Conservation (phyloP, 2,329 filamentous ascomycete species). For the Myriosclerotinia duriaeana region DNA sequence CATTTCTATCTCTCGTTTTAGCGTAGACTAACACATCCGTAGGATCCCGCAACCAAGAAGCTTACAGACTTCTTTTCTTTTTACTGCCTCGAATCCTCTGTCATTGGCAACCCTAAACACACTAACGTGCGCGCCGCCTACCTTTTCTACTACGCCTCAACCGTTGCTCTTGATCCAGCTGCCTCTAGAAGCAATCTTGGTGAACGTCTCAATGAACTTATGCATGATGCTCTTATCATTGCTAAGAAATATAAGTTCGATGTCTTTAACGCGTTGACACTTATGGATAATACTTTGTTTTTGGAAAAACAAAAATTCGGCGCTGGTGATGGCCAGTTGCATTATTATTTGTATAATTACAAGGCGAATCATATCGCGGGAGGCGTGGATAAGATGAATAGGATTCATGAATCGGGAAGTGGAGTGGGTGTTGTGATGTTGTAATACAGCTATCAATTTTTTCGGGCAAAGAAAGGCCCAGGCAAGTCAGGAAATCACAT, state of each 20-base stretch:
- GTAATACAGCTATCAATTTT: slow-evolving; percentile 42
- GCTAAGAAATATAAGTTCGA: slow-evolving; percentile 85
- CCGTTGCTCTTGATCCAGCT: slow-evolving; percentile 65
- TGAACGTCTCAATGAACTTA: slow-evolving; percentile 73
- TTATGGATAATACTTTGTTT: slow-evolving; percentile 93
- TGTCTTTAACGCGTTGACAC: slow-evolving; percentile 92
- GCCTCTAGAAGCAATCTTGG: slow-evolving; percentile 62
- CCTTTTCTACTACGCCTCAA: slow-evolving; percentile 93
- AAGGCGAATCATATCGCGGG: slow-evolving; percentile 80
- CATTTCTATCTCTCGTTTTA: neutral
- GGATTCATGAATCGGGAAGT: slow-evolving; percentile 75
- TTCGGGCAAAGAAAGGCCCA: neutral
- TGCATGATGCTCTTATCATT: slow-evolving; percentile 82
- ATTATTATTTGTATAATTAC: slow-evolving; percentile 99
- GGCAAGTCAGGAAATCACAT: neutral
- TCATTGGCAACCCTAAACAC: slow-evolving; percentile 80
- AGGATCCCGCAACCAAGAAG: slow-evolving; percentile 65
- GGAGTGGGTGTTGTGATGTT: slow-evolving; percentile 89
- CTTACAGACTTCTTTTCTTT: slow-evolving; percentile 98
- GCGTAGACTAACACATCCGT: neutral
- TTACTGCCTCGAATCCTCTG: slow-evolving; percentile 89
- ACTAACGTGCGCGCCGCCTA: slow-evolving; percentile 84
- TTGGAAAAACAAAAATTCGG: slow-evolving; percentile 93
- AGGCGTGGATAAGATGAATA: slow-evolving; percentile 77
- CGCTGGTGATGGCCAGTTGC: slow-evolving; percentile 87